Evolutionary conservation across 179 eudicot species (phyloP).

Genomic region (Patellifolia procumbens): DNA sequence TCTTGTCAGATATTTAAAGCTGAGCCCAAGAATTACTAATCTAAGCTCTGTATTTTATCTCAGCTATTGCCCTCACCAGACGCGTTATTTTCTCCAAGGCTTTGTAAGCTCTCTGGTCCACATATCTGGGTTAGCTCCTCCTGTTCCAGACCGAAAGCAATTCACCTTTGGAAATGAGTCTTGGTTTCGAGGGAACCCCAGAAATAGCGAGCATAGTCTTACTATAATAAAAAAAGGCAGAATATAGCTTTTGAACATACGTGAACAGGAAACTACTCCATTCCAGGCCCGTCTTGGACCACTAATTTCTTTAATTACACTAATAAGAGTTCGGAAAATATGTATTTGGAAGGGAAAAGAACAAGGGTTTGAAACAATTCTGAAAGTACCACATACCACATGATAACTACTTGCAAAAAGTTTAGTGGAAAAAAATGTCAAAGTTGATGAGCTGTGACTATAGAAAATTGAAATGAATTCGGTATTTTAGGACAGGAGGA

Average conservation of each 20-base stretch:
- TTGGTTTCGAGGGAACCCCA: background rate
- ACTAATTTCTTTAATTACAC: too few relatives aligned
- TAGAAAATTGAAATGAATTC: too few relatives aligned
- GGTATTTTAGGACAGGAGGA: too few relatives aligned
- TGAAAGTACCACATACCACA: too few relatives aligned
- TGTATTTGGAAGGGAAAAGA: too few relatives aligned
- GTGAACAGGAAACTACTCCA: background rate
- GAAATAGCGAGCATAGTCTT: background rate
- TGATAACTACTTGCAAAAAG: too few relatives aligned
- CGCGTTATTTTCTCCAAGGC: constrained; percentile 38
- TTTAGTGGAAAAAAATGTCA: too few relatives aligned
- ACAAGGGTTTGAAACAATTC: too few relatives aligned
- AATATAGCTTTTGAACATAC: background rate
- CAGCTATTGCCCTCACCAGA: constrained; percentile 46
- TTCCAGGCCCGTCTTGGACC: too few relatives aligned
- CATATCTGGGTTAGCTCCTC: constrained; percentile 62
- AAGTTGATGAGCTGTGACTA: too few relatives aligned
- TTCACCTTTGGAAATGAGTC: background rate
- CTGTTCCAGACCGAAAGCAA: constrained; percentile 47
- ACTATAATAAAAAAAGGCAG: background rate
- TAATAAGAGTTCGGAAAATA: too few relatives aligned
- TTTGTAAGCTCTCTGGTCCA: constrained; percentile 55
- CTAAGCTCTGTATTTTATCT: constrained; percentile 23
- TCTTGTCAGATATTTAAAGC: constrained; percentile 15
- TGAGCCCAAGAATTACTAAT: constrained; percentile 15